Evolutionary conservation across 2,329 filamentous ascomycete genomes (phyloP), one percentile per base, ranked within the genome.

Genomic region (Diaporthe nobilis): DNA sequence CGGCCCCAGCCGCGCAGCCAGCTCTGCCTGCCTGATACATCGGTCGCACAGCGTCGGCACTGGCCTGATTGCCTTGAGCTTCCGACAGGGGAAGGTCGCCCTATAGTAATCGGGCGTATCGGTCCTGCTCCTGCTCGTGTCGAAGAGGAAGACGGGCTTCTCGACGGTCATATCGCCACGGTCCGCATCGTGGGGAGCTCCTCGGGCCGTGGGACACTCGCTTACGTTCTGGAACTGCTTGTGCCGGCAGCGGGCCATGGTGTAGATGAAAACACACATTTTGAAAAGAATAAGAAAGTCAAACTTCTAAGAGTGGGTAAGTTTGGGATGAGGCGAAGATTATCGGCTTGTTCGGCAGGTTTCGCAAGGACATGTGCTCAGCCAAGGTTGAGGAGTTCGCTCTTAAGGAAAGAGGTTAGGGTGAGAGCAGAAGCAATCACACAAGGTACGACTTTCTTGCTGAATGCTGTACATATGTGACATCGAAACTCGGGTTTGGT

Each of bases 231-330:
- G 83, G 77, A 82, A 84, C 65, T 79, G 71, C 65, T 75, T 79
- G 77, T 85, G 83, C 34, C 71, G 70, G 80, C 84, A 85, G 4
- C 79, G 77, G 58, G 76, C 74, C 49, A 79, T 75, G 28, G 78
- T 82, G 72, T 80, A 82, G 63, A 83, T 76, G 67, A 83, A 79
- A 77, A 79, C 78, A 72, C 84, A 85, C 84, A 85, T 85, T 49
- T 17, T 72, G 53, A 28, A 28, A 10, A 20, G 9, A 39, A 20
- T 7, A 17, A 6, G 13, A 1, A 20, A 8, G 13, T 34, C 10
- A 1, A 7, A 17, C 10, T 5, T 10, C n/a, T 28, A 3, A 12
- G 12, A 22, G 12, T n/a, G 57, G 1, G 17, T 39, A 28, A 10
- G 8, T 51, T 31, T 31, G 28, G 28, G 28, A 10, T 51, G 22